phyloP scores from a whole-genome alignment of 140 eudicot genomes.

The Oenanthe javanica region DNA sequence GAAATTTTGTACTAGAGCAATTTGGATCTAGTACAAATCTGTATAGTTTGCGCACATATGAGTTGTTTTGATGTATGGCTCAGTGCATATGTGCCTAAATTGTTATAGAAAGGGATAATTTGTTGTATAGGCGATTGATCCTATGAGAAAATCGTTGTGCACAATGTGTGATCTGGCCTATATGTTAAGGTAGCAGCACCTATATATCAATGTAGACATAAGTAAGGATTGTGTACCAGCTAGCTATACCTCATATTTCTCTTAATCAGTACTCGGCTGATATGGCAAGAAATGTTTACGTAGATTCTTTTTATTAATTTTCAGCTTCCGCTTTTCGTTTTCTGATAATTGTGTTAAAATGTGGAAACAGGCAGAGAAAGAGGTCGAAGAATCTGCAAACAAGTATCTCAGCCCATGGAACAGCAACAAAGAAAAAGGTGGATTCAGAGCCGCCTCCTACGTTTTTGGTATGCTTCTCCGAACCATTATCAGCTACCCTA shows the following conservation, averaged over 20 bases:
- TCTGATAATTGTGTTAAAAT: background rate
- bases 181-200: background rate
- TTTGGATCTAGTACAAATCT: background rate
- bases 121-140: background rate
- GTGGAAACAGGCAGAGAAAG: constrained; percentile 3
- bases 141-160: background rate
- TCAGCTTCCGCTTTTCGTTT: background rate
- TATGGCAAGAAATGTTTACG: background rate
- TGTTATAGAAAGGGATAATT: background rate
- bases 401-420: constrained; percentile 8
- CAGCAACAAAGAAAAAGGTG: background rate
- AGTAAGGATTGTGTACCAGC: background rate
- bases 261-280: background rate
- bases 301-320: background rate
- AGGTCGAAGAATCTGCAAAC: background rate
- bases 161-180: background rate
- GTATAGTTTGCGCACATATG: background rate
- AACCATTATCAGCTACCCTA: background rate
- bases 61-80: background rate
- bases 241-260: background rate
- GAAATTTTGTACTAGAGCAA: background rate
- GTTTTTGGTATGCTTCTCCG: background rate
- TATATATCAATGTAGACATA: background rate
- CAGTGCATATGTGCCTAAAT: background rate
- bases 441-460: constrained; percentile 3